phyloP scores from a whole-genome alignment of 208 protist species.

The Leishmania martiniquensis region DNA sequence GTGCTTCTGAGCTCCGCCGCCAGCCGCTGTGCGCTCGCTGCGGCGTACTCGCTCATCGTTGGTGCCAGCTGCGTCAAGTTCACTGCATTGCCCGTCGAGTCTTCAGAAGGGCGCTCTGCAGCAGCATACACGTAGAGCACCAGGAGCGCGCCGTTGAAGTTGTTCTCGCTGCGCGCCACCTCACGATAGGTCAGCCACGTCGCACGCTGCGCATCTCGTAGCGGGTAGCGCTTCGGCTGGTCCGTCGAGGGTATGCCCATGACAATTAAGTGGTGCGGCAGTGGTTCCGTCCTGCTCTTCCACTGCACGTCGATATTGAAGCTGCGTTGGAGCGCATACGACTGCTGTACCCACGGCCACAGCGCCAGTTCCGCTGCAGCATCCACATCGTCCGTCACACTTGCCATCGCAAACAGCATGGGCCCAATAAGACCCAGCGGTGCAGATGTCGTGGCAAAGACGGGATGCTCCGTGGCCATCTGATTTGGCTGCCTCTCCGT shows the following conservation, averaged over 20 bases:
- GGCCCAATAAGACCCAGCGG: constrained; percentile 20
- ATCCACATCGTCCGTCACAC: neutral
- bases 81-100: neutral
- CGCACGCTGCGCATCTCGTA: constrained; percentile 35
- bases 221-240: neutral
- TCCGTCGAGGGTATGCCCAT: neutral
- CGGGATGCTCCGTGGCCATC: neutral
- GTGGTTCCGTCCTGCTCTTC: constrained; percentile 1
- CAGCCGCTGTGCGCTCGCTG: neutral
- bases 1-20: neutral
- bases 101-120: neutral
- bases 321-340: constrained; percentile 7
- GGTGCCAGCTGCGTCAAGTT: neutral
- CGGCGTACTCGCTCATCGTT: neutral
- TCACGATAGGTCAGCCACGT: constrained; percentile 46
- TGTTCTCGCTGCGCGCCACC: constrained; percentile 33
- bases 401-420: neutral
- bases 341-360: neutral
- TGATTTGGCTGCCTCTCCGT: neutral
- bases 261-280: neutral
- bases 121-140: no score
- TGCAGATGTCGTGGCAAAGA: constrained; percentile 3
- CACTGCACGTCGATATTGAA: constrained; percentile 9
- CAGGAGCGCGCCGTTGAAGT: constrained; percentile 19
- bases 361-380: neutral